phyloP scores from a whole-genome alignment of 208 protist species.

The Paratrypanosoma confusum region DNA sequence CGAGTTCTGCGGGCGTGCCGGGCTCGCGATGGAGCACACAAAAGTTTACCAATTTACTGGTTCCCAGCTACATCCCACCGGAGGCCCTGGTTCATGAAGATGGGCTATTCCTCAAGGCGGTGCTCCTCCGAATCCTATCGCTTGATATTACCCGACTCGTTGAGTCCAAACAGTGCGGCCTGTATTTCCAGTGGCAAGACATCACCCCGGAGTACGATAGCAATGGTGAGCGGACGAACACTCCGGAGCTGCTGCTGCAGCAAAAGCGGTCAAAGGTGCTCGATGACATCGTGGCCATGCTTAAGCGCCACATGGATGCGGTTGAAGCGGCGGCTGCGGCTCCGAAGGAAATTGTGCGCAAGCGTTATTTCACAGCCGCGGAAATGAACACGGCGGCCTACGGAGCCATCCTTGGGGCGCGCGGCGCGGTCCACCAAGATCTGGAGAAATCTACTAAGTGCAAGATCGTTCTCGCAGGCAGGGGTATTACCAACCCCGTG shows the following conservation, averaged over 20 bases:
- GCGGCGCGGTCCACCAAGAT: slow-evolving; percentile 80
- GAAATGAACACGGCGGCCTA: slow-evolving; percentile 81
- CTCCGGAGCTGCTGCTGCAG: slow-evolving; percentile 47
- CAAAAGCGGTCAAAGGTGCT: slow-evolving; percentile 59
- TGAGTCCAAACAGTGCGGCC: slow-evolving; percentile 33
- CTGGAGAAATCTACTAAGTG: slow-evolving; percentile 79
- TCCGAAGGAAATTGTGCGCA: slow-evolving; percentile 75
- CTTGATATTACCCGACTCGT: slow-evolving; percentile 74
- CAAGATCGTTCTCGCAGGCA: slow-evolving; percentile 83
- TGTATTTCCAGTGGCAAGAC: slow-evolving; percentile 68
- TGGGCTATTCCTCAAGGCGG: slow-evolving; percentile 70
- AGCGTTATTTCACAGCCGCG: slow-evolving; percentile 77
- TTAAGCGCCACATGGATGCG: slow-evolving; percentile 43
- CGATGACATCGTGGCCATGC: slow-evolving; percentile 55
- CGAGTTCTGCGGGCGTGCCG: too few species aligned
- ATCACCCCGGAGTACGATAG: slow-evolving; percentile 70
- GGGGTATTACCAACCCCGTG: slow-evolving; percentile 84
- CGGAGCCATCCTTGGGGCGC: slow-evolving; percentile 82
- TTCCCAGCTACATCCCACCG: slow-evolving; percentile 81
- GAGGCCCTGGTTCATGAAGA: slow-evolving; percentile 70
- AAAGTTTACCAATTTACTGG: slow-evolving; percentile 65
- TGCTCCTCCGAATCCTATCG: slow-evolving; percentile 62
- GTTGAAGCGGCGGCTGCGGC: slow-evolving; percentile 24
- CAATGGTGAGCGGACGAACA: slow-evolving; percentile 74
- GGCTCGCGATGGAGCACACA: slow-evolving; percentile 63